Evolutionary conservation across 2,329 filamentous ascomycete species (phyloP).

Genomic region (Aspergillus sp.): DNA sequence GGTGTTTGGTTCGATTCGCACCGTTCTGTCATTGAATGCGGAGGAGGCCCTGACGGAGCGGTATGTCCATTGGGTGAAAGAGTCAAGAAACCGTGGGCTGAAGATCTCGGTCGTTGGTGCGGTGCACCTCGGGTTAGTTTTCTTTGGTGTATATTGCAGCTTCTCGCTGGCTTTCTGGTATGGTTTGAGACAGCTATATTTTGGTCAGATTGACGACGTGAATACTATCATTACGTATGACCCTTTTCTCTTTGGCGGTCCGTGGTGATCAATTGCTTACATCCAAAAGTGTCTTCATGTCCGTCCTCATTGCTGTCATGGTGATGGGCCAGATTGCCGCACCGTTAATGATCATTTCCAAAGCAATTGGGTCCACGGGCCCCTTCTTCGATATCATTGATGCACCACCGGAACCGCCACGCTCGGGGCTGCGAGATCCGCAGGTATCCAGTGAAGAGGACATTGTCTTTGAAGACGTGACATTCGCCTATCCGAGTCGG

Average conservation of each 20-base stretch:
- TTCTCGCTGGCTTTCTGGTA: slow-evolving; percentile 40
- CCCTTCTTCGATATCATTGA: neutral
- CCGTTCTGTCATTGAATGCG: neutral
- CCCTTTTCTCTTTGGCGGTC: slow-evolving; percentile 30
- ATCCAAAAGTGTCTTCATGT: slow-evolving; percentile 30
- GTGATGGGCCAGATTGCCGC: neutral
- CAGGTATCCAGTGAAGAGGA: slow-evolving; percentile 74
- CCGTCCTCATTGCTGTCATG: slow-evolving; percentile 28
- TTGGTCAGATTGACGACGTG: slow-evolving; percentile 25
- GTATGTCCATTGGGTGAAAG: slow-evolving; percentile 38
- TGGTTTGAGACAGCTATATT: slow-evolving; percentile 33
- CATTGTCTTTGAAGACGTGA: slow-evolving; percentile 66
- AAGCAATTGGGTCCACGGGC: neutral
- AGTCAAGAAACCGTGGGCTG: slow-evolving; percentile 33
- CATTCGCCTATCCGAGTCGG: slow-evolving; percentile 91
- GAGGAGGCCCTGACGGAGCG: slow-evolving; percentile 28
- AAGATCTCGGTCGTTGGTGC: slow-evolving; percentile 23
- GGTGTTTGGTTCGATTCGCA: neutral
- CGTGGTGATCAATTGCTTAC: no score
- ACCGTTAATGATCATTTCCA: neutral
- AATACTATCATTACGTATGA: neutral
- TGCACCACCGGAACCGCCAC: neutral
- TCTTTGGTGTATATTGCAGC: slow-evolving; percentile 38
- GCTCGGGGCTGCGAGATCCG: slow-evolving; percentile 68
- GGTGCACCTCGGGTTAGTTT: slow-evolving; percentile 34